Conservation (phyloP, 2,329 filamentous ascomycete genomes). For the Arthroderma uncinatum region DNA sequence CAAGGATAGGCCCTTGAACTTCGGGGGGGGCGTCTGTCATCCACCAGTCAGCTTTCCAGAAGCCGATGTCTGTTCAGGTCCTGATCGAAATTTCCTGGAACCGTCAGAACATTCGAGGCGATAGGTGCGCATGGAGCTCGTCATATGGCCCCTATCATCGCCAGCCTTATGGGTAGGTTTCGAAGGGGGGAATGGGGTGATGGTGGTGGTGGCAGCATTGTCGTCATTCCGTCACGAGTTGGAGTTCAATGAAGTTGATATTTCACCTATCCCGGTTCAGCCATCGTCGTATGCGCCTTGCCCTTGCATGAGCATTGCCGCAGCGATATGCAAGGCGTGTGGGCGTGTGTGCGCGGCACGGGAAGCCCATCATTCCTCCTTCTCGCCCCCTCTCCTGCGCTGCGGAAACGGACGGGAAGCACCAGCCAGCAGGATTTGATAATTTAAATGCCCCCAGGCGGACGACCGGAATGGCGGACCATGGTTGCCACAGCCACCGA, state of each 20-base stretch:
- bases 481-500: neutral
- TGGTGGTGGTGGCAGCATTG: neutral
- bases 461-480: neutral
- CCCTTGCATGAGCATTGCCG: constrained; percentile 1
- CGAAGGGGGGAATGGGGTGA: neutral
- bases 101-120: neutral
- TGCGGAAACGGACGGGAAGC: neutral
- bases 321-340: constrained; percentile 1
- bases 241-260: neutral
- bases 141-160: neutral
- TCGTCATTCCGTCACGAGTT: neutral
- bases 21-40: neutral
- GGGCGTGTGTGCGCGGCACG: neutral
- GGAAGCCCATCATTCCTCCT: neutral
- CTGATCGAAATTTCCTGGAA: neutral
- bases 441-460: too few species aligned
- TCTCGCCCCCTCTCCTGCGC: neutral
- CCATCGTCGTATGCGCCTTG: neutral
- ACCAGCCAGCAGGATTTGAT: too few species aligned
- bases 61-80: neutral
- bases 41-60: constrained; percentile 1
- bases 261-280: neutral
- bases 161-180: neutral
- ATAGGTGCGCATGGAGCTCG: neutral
- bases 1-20: neutral